Evolutionary conservation across 768 basidiomycete species (phyloP).

Genomic region (Pisolithus sp.): DNA sequence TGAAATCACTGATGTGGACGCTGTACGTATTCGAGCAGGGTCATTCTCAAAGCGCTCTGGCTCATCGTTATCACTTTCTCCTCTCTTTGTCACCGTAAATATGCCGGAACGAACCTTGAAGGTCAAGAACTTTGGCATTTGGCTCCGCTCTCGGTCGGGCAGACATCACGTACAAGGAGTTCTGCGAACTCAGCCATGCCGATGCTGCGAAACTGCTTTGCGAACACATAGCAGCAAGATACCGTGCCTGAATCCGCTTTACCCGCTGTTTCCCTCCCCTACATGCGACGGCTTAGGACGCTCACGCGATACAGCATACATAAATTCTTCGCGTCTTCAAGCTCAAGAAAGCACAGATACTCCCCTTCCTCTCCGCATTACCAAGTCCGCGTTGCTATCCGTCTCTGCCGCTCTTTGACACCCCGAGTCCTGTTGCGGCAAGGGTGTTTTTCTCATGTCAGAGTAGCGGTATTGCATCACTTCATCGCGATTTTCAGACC

Average conservation of each 20-base stretch:
- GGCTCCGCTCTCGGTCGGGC: slow-evolving; percentile 97
- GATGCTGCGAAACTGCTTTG: slow-evolving; percentile 94
- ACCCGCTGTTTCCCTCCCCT: slow-evolving; percentile 54
- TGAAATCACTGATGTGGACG: slow-evolving; percentile 97
- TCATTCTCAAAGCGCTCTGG: slow-evolving; percentile 87
- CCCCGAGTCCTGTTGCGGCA: slow-evolving; percentile 37
- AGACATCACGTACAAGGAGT: slow-evolving; percentile 99
- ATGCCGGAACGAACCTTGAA: slow-evolving; percentile 96
- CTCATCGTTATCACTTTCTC: slow-evolving; percentile 61
- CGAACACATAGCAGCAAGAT: slow-evolving; percentile 99
- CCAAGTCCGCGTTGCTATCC: slow-evolving; percentile 75
- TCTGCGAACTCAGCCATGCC: slow-evolving; percentile 90
- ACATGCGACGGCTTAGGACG: not conserved
- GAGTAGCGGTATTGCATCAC: slow-evolving; percentile 7
- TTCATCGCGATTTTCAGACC: slow-evolving; percentile 4
- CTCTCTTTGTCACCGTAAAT: slow-evolving; percentile 69
- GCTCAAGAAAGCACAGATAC: slow-evolving; percentile 91
- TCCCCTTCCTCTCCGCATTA: slow-evolving; percentile 85
- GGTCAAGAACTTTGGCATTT: slow-evolving; percentile 99
- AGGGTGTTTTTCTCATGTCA: not conserved
- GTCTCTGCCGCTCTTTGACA: slow-evolving; percentile 72
- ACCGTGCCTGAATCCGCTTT: slow-evolving; percentile 98
- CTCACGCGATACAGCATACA: slow-evolving; percentile 26
- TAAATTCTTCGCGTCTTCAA: slow-evolving; percentile 97
- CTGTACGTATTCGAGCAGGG: slow-evolving; percentile 70